Evolutionary conservation across 257 asterid genomes (phyloP), one percentile per base, ranked within the genome.

Genomic region (Ajuga chamaepitys): DNA sequence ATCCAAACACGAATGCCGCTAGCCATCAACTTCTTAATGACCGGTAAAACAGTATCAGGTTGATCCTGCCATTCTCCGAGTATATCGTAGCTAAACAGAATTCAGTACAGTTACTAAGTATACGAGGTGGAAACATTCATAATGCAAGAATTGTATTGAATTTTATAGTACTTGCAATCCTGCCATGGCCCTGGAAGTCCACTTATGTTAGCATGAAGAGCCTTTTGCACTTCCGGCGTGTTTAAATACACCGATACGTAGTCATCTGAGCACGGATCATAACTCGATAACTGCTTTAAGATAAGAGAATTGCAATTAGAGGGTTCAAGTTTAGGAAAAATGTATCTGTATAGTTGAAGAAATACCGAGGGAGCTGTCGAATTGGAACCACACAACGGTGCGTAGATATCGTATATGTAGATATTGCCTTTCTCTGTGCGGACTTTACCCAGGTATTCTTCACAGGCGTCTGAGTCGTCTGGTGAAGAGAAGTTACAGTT

Each of bases 1-100:
- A 84, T 75, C 87, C 84, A 83, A 21, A 85, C 84, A 9, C 80
- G 67, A 28, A 86, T 78, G 24, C 81, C 83, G 58, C 72, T 77
- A 9, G 70, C 51, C 86, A 77, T 83, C 58, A 86, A 71, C 55
- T 80, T 73, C 79, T 83, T 58, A 26, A 83, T 81, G 17, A 75
- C 52, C 3, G 88, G 83, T 61, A 86, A 62, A 10, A 81, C 82
- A 0, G 90, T 66, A 7, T 64, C 57, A 1, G 84, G 93, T 7
- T 17, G 2, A 40, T 86, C 87, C 17, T 72, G 58, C 93, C 89
- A 86, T 0, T 56, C 7, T 0, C 0, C 8, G 9, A 0, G 0
- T 32, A 83, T 22, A 2, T 0, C 11, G 6, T 10, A n/a, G 67
- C 86, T 80, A 41, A n/a, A 58, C 25, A 21, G 13, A 7, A 50